Conservation (phyloP, 495 filamentous ascomycete genomes). For the Recurvomyces mirabilis region DNA sequence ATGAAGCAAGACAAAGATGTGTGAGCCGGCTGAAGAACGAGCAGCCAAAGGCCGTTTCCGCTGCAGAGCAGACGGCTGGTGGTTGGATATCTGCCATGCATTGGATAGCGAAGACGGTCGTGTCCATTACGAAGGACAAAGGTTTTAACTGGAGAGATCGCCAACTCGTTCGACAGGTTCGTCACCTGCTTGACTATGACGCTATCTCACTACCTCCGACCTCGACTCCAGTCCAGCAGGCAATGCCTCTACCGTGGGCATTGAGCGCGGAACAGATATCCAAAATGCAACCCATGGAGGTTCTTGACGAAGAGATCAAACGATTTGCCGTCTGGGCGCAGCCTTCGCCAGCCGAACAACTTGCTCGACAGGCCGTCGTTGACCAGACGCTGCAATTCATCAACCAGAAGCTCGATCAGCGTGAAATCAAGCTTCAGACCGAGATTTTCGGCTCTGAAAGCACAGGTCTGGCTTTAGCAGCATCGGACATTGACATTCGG, state of each 20-base stretch:
- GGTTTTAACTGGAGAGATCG: no score
- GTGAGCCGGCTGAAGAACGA: no score
- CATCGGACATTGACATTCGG: conserved; percentile 44
- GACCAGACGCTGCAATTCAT: conserved; percentile 2
- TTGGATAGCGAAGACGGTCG: no score
- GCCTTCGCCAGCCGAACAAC: conserved; percentile 5
- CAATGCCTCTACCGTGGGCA: conserved; percentile 7
- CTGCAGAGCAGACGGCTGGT: no score
- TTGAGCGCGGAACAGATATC: background rate
- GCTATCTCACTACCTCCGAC: background rate
- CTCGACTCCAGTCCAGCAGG: background rate
- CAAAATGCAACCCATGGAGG: background rate
- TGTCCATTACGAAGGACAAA: no score
- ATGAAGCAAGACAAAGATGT: no score
- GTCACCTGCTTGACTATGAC: background rate
- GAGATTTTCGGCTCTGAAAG: conserved; percentile 41
- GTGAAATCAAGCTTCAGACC: background rate
- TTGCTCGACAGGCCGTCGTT: conserved; percentile 8
- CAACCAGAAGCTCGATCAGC: background rate
- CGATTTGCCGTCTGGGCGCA: conserved; percentile 4
- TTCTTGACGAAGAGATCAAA: conserved; percentile 11
- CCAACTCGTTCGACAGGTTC: background rate
- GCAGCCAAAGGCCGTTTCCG: no score
- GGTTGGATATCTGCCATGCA: no score
- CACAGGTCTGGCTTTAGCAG: conserved; percentile 41